These are phyloP conservation scores for Macrocybe gigantea DNA, from an alignment of 768 basidiomycete species.

Conservation along the genomic window DNA sequence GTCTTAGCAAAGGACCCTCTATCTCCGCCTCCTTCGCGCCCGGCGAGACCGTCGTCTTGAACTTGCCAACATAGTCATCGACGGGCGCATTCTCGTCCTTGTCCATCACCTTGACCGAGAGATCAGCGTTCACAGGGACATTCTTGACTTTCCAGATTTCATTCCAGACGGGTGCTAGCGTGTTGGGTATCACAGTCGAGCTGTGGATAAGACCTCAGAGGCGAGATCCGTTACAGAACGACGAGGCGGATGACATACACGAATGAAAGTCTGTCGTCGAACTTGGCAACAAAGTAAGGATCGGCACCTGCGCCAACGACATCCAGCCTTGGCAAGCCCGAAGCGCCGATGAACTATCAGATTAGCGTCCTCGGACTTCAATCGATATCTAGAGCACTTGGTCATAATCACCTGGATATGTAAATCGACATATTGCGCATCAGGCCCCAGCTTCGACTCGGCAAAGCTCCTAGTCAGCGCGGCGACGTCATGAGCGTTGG, in stretches of 20 bases:
- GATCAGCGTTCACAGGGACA: constrained; percentile 56
- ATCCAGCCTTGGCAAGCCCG: constrained; percentile 65
- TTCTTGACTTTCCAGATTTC: constrained; percentile 70
- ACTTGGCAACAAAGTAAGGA: constrained; percentile 66
- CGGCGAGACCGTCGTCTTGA: constrained; percentile 43
- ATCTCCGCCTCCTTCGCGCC: constrained; percentile 67
- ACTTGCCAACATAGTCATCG: constrained; percentile 63
- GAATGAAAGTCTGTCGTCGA: constrained; percentile 59
- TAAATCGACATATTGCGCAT: constrained; percentile 50
- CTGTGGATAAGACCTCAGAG: constrained; percentile 25
- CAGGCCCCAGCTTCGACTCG: constrained; percentile 23
- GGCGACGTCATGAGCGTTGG: constrained; percentile 25
- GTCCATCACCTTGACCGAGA: constrained; percentile 60
- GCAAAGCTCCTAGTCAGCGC: constrained; percentile 24
- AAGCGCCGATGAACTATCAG: constrained; percentile 63
- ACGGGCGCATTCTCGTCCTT: constrained; percentile 54
- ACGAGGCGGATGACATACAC: constrained; percentile 38
- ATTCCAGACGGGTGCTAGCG: constrained; percentile 67
- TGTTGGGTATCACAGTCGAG: constrained; percentile 56
- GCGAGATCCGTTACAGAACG: neutral
- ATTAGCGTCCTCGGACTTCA: neutral
- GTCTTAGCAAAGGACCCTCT: constrained; percentile 42
- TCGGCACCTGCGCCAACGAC: constrained; percentile 51
- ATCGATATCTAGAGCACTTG: neutral
- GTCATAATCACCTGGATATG: constrained; percentile 39